phyloP scores from a whole-genome alignment of 345 rosid genomes.

The Eucalyptus fibrosa region DNA sequence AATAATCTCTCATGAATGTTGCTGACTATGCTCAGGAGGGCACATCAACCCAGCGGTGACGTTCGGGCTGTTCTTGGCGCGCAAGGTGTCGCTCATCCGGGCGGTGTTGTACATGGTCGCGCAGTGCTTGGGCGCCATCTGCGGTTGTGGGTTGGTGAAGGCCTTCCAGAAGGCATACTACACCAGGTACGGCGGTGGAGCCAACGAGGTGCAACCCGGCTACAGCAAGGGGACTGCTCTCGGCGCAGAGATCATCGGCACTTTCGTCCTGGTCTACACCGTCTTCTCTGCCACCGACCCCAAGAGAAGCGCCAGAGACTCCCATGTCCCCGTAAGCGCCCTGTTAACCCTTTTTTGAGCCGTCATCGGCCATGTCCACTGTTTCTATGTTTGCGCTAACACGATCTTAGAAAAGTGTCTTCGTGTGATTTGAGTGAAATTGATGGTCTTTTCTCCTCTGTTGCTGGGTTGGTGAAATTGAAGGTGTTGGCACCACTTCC shows the following conservation, averaged over 20 bases:
- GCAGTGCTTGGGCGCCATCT: constrained; percentile 53
- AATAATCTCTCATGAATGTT: not conserved
- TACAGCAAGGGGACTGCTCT: constrained; percentile 54
- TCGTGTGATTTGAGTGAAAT: not conserved
- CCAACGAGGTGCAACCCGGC: constrained; percentile 26
- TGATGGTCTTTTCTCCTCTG: not conserved
- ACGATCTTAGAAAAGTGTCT: not conserved
- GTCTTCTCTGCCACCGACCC: constrained; percentile 82
- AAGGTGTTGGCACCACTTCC: constrained; percentile 98
- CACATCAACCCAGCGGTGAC: constrained; percentile 63
- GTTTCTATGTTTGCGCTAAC: not conserved
- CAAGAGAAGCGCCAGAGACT: constrained; percentile 64
- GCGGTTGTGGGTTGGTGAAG: constrained; percentile 43
- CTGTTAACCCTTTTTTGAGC: not conserved
- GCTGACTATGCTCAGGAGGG: constrained; percentile 5
- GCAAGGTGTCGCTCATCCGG: constrained; percentile 42
- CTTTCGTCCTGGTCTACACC: constrained; percentile 70
- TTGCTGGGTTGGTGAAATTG: not conserved
- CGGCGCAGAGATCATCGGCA: constrained; percentile 73
- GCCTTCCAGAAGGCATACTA: constrained; percentile 47
- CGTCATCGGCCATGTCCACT: not conserved
- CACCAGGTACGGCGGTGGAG: constrained; percentile 49
- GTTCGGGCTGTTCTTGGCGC: constrained; percentile 31
- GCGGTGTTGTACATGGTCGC: constrained; percentile 42
- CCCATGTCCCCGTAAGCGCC: constrained; percentile 57